Evolutionary conservation across 192 early-diverging fungal genomes (phyloP), one percentile per base, ranked within the genome.

Genomic region (Coemansia reversa): DNA sequence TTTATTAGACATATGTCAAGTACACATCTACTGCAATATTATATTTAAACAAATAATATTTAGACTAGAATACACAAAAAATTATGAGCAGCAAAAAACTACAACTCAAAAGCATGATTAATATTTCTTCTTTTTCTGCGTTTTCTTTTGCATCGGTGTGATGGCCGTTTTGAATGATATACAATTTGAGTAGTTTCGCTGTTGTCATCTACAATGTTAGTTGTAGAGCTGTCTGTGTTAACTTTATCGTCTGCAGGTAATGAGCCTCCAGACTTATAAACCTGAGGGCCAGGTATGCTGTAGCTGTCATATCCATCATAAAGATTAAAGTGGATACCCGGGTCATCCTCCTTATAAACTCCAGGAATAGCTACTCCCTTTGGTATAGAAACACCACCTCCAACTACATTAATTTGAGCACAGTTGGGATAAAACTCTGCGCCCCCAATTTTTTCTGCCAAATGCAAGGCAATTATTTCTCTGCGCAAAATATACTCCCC

Each of bases 401-500:
- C 70, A 18, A 23, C 4, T 3, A 73, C 55, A 20, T 25, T 35
- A 2, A 73, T 27, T 22, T 55, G 48, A 0, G 48, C 60, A 33
- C 70, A 73, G 2, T 61, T 63, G 1, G 65, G 48, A 48, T 62
- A 73, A 12, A 52, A 63, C 70, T 67, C 59, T 3, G 65, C 64
- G 14, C 63, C 63, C 7, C 47, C 47, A 22, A 23, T 16, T 20
- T 51, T 30, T 27, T 58, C 24, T 3, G 63, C 73, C n/a, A 27
- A 28, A 28, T 73, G 71, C 27, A 73, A 23, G 3, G 71, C 65
- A 60, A 73, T 73, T 27, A 67, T 48, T 7, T 67, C 65, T 0
- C 52, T 25, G 14, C 71, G 71, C 22, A 73, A 19, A 3, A 73
- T 19, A 39, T 73, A 73, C 16, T 63, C 12, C n/a, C 75, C 69